These are phyloP conservation scores for Starmerella asiatica DNA, from an alignment of 805 yeast genomes.

Conservation along the genomic window DNA sequence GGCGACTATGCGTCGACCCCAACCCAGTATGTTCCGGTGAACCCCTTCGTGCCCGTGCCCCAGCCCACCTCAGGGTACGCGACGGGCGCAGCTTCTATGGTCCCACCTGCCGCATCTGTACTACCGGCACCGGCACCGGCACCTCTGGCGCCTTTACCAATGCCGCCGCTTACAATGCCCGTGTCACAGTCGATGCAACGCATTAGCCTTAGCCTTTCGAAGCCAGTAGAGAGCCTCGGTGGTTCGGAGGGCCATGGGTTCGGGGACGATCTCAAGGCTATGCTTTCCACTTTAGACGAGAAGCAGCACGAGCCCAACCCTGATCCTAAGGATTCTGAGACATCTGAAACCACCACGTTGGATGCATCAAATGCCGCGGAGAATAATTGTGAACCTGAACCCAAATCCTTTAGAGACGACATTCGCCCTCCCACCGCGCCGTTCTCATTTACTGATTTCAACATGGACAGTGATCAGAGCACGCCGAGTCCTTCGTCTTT, in stretches of 20 bases:
- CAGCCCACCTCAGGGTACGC: background rate
- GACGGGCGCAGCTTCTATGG: background rate
- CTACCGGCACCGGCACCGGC: background rate
- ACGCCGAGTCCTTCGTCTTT: constrained; percentile 17
- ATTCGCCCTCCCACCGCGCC: constrained; percentile 7
- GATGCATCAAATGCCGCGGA: background rate
- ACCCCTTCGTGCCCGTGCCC: background rate
- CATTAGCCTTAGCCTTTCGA: constrained; percentile 9
- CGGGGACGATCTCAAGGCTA: constrained; percentile 17
- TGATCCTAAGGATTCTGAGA: background rate
- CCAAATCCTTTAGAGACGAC: background rate
- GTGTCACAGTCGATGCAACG: constrained; percentile 10
- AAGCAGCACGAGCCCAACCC: constrained; percentile 2
- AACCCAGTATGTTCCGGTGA: background rate
- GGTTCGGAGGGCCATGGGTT: constrained; percentile 5
- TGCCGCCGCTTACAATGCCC: constrained; percentile 2
- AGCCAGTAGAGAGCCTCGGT: constrained; percentile 1
- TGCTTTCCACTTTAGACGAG: constrained; percentile 10
- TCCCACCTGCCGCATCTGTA: background rate
- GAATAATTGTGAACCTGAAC: background rate
- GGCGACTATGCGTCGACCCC: background rate
- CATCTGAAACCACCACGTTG: background rate
- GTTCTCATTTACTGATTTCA: background rate
- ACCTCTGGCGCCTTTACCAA: background rate
- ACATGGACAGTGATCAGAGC: constrained; percentile 3